Evolutionary conservation across 2,329 filamentous ascomycete species (phyloP), one percentile per base, ranked within the genome.

Genomic region (Ophiocordyceps australis): DNA sequence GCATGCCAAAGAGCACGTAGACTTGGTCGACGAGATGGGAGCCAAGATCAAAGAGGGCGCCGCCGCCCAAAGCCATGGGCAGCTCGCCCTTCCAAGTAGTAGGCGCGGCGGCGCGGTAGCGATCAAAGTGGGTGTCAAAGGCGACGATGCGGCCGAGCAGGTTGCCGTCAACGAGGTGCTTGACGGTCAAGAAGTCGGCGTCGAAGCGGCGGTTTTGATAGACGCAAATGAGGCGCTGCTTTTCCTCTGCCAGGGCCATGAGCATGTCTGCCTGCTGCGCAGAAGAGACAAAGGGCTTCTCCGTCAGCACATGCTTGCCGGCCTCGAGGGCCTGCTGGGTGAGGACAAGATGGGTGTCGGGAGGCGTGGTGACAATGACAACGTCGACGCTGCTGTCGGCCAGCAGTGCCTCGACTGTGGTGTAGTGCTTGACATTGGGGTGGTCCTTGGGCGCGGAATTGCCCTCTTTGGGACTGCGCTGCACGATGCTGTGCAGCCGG

Each of bases 271-370:
- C 78, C 49, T 85, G 72, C 30, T 65, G 57, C 2, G 65, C 57
- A 2, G 72, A 77, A 13, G 78, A 74, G 9, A 80, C 76, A 45
- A 86, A 86, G 3, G 80, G 80, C 56, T 86, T 86, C 55, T 86
- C 80, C 25, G 77, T 74, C 27, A 86, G 57, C 15, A 85, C 74
- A 46, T 86, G 74, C 55, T 85, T 85, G 38, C 74, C 73, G 8
- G 64, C 57, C 42, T 74, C 59, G 24, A 86, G 57, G 0, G 74
- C 72, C 26, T 64, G 48, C 46, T 70, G 71, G 19, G 69, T 57
- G 37, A 83, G 57, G 11, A 57, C 45, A 42, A 70, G 78, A 54
- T 86, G 80, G 9, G 68, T 73, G 33, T 74, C 62, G 1, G 79
- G 79, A 0, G 75, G 69, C 1, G 75, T 82, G 27, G 71, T 72